phyloP scores from a whole-genome alignment of 495 filamentous ascomycete species.

The Tuber microsphaerosporum region DNA sequence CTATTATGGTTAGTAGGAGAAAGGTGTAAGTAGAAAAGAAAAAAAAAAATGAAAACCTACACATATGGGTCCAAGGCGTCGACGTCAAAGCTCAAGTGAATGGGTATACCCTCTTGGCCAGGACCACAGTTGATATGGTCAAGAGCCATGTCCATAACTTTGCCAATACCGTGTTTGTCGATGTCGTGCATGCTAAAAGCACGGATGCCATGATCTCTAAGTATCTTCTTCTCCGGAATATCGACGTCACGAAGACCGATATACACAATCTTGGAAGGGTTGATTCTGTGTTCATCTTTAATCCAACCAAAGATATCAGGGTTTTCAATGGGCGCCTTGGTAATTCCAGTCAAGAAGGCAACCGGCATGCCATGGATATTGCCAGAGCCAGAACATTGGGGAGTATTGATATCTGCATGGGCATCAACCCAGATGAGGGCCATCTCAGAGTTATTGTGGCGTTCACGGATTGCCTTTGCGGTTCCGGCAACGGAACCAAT shows the following conservation, averaged over 20 bases:
- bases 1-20: slow-evolving; percentile 31
- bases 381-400: slow-evolving; percentile 78
- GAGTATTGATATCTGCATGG: slow-evolving; percentile 94
- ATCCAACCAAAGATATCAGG: slow-evolving; percentile 84
- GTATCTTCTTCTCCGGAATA: slow-evolving; percentile 76
- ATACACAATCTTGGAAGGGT: slow-evolving; percentile 84
- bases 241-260: slow-evolving; percentile 95
- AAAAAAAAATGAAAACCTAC: slow-evolving; percentile 10
- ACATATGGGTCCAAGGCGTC: slow-evolving; percentile 87
- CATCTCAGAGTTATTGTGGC: slow-evolving; percentile 64
- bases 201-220: slow-evolving; percentile 81
- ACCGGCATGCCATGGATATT: slow-evolving; percentile 99
- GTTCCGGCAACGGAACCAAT: slow-evolving; percentile 85
- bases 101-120: slow-evolving; percentile 66
- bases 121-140: slow-evolving; percentile 59
- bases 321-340: slow-evolving; percentile 52
- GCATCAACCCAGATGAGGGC: slow-evolving; percentile 99
- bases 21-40: slow-evolving; percentile 40
- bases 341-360: slow-evolving; percentile 78
- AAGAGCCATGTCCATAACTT: slow-evolving; percentile 94
- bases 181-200: slow-evolving; percentile 99
- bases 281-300: slow-evolving; percentile 56
- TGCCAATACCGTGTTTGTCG: slow-evolving; percentile 90
- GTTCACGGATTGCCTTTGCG: slow-evolving; percentile 74
- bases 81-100: slow-evolving; percentile 95